These are phyloP conservation scores for Nakaseomyces nivariensis DNA, from an alignment of 1,139 yeast genomes.

Conservation along the genomic window DNA sequence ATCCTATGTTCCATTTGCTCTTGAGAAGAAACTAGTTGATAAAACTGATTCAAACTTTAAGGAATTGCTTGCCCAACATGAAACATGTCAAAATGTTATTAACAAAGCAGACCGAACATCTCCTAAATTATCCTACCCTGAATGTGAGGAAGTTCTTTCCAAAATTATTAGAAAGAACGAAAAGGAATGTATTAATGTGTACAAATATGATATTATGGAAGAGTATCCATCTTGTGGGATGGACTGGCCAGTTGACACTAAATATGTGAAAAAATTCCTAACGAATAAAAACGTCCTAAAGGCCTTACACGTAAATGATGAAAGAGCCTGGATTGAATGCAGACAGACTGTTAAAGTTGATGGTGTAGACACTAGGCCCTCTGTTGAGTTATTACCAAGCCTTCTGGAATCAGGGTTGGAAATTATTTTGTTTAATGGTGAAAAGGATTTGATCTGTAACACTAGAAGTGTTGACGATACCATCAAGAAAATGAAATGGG, in stretches of 20 bases:
- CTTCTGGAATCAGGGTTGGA: constrained; percentile 48
- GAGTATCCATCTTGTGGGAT: constrained; percentile 79
- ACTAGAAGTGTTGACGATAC: constrained; percentile 62
- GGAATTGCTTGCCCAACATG: constrained; percentile 41
- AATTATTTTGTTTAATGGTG: constrained; percentile 75
- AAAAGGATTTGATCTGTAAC: constrained; percentile 83
- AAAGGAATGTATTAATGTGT: constrained; percentile 65
- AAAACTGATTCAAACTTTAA: constrained; percentile 34
- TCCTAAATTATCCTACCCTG: constrained; percentile 31
- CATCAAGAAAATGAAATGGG: constrained; percentile 58
- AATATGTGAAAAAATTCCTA: constrained; percentile 50
- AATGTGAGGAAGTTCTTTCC: constrained; percentile 44
- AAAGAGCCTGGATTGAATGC: constrained; percentile 66
- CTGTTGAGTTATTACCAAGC: constrained; percentile 56
- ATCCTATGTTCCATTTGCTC: constrained; percentile 66
- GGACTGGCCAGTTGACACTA: constrained; percentile 85
- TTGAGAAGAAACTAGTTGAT: constrained; percentile 48
- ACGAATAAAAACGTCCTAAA: constrained; percentile 18
- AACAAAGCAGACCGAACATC: constrained; percentile 22
- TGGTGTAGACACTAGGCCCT: constrained; percentile 40
- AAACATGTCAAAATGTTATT: constrained; percentile 49
- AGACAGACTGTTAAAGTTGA: constrained; percentile 39
- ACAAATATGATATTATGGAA: constrained; percentile 66
- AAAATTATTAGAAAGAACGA: constrained; percentile 32
- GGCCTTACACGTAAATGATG: constrained; percentile 26